Evolutionary conservation across 768 basidiomycete genomes (phyloP).

Genomic region (Pleurotus eryngii): DNA sequence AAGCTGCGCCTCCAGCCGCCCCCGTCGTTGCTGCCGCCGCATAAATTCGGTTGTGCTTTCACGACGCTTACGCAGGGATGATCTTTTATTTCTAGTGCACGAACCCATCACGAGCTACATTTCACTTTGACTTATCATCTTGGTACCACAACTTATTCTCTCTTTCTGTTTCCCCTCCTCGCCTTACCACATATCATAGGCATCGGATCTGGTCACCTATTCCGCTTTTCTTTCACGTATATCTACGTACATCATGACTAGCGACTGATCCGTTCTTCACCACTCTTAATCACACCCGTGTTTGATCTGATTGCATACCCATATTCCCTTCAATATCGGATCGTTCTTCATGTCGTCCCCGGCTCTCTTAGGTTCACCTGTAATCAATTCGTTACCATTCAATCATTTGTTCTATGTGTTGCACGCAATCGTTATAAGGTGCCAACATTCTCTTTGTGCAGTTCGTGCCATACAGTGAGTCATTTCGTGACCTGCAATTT

Average conservation of each 20-base stretch:
- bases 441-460: constrained; percentile 6
- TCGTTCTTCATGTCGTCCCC: constrained; percentile 46
- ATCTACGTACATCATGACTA: constrained; percentile 45
- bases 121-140: constrained; percentile 29
- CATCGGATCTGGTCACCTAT: constrained; percentile 51
- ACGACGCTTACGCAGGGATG: constrained; percentile 7
- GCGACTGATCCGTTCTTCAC: constrained; percentile 53
- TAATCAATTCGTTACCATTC: constrained; percentile 45
- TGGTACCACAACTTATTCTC: constrained; percentile 17
- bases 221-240: constrained; percentile 31
- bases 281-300: constrained; percentile 66
- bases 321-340: constrained; percentile 45
- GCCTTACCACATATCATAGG: constrained; percentile 44
- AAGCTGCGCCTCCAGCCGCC: constrained; percentile 43
- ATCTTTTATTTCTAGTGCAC: constrained; percentile 34
- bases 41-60: constrained; percentile 35
- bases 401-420: not conserved
- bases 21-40: constrained; percentile 79
- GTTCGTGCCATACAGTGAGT: constrained; percentile 8
- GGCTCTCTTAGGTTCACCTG: constrained; percentile 45
- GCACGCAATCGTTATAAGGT: no score
- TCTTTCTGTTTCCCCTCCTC: constrained; percentile 35
- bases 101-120: constrained; percentile 36
- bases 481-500: not conserved
- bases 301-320: constrained; percentile 54